A percentile compares a stretch with the other conserved stretches of the same genome.
These are phyloP conservation scores for Neofusicoccum laricinum DNA, from an alignment of 2,329 filamentous ascomycete genomes.

Conservation along the genomic window DNA sequence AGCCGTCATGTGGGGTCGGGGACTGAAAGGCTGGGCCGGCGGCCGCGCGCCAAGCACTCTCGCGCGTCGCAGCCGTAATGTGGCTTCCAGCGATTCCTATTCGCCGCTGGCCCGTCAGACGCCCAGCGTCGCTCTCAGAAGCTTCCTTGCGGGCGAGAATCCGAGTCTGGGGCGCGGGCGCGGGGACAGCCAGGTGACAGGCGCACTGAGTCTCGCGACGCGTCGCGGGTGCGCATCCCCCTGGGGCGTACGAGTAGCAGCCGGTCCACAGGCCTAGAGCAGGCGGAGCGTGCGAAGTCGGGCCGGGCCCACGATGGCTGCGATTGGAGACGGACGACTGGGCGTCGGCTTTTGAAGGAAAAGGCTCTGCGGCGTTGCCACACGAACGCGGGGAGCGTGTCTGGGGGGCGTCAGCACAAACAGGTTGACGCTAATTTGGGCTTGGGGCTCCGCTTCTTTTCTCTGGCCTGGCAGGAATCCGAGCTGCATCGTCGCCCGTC, in stretches of 20 bases:
- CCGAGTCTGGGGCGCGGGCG: not conserved
- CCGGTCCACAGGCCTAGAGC: not conserved
- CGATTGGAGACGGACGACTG: not conserved
- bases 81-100: not conserved
- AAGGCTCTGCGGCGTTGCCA: slow-evolving; percentile 12
- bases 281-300: slow-evolving; percentile 4
- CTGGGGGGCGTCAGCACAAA: slow-evolving; percentile 12
- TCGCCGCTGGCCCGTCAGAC: not conserved
- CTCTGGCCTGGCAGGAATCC: slow-evolving; percentile 4
- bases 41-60: not conserved
- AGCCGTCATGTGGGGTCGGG: slow-evolving; percentile 2
- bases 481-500: not conserved
- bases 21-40: not conserved
- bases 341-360: slow-evolving; percentile 8
- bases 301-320: not conserved
- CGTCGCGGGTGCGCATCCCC: not conserved
- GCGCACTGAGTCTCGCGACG: not conserved
- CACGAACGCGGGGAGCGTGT: slow-evolving; percentile 11
- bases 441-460: slow-evolving; percentile 14
- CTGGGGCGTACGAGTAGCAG: not conserved
- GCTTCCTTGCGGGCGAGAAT: not conserved
- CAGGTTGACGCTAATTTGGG: slow-evolving; percentile 14
- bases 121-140: not conserved
- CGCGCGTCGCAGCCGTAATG: not conserved
- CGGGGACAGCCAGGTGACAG: not conserved